These are phyloP conservation scores for Acarospora socialis DNA, from an alignment of 2,329 filamentous ascomycete species.

Conservation along the genomic window DNA sequence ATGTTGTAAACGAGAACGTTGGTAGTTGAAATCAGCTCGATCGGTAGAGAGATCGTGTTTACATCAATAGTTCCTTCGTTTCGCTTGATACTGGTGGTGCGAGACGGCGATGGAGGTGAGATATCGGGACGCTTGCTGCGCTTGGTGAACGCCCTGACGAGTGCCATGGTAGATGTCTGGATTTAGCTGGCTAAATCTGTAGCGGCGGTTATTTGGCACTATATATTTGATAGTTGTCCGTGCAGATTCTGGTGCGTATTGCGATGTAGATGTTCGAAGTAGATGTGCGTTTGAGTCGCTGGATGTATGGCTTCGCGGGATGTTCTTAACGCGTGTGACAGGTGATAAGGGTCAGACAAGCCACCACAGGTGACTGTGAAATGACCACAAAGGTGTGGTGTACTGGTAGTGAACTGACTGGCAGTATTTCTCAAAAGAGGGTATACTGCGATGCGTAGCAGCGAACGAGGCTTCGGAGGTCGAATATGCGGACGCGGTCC, in stretches of 20 bases:
- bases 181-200: too few species aligned
- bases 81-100: slow-evolving; percentile 31
- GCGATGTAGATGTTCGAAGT: too few species aligned
- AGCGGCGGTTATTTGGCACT: too few species aligned
- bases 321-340: too few species aligned
- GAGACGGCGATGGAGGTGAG: slow-evolving; percentile 29
- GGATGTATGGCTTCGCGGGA: too few species aligned
- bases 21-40: slow-evolving; percentile 81
- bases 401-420: slow-evolving; percentile 4
- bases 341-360: too few species aligned
- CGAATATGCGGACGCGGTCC: slow-evolving; percentile 13
- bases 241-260: too few species aligned
- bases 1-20: slow-evolving; percentile 95
- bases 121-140: slow-evolving; percentile 33
- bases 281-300: too few species aligned
- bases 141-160: slow-evolving; percentile 33
- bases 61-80: slow-evolving; percentile 32
- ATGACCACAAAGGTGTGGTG: too few species aligned
- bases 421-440: slow-evolving; percentile 4
- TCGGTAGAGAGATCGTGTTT: slow-evolving; percentile 61
- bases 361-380: too few species aligned
- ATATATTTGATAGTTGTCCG: neutral
- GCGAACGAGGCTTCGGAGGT: slow-evolving; percentile 3
- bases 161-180: slow-evolving; percentile 21
- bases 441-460: slow-evolving; percentile 10